phyloP scores from a whole-genome alignment of 768 basidiomycete genomes.

The Trametes villosa region DNA sequence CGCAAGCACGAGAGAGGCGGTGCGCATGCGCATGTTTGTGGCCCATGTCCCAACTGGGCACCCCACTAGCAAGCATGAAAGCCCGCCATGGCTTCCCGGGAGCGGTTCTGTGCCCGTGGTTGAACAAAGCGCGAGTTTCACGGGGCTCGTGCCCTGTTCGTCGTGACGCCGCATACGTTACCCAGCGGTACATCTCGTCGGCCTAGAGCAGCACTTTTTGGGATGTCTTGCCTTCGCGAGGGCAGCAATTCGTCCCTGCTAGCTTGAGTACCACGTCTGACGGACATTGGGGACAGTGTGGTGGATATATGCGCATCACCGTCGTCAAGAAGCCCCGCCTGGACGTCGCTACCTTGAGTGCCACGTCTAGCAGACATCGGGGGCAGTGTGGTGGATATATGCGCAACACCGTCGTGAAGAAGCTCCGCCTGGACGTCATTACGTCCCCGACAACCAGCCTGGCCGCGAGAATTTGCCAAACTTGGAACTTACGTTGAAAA shows the following conservation, averaged over 20 bases:
- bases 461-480: background rate
- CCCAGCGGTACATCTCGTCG: too few relatives aligned
- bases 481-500: slow-evolving; percentile 70
- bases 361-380: background rate
- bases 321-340: background rate
- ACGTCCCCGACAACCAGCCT: background rate
- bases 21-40: too few relatives aligned
- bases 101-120: too few relatives aligned
- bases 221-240: background rate
- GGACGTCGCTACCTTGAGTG: background rate
- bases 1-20: too few relatives aligned
- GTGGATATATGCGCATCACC: background rate
- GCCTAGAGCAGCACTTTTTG: too few relatives aligned
- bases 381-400: background rate
- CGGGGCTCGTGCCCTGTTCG: too few relatives aligned
- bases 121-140: too few relatives aligned
- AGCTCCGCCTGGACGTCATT: background rate
- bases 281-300: background rate
- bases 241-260: background rate
- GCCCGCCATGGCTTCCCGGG: too few relatives aligned
- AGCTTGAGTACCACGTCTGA: background rate
- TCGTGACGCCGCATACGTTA: too few relatives aligned
- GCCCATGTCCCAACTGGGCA: too few relatives aligned
- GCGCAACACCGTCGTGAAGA: slow-evolving; percentile 9
- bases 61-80: too few relatives aligned